A percentile compares a stretch with the other conserved stretches of the same genome.
These are phyloP conservation scores for Ammopiptanthus mongolicus DNA, from an alignment of 306 rosid species.

Conservation along the genomic window DNA sequence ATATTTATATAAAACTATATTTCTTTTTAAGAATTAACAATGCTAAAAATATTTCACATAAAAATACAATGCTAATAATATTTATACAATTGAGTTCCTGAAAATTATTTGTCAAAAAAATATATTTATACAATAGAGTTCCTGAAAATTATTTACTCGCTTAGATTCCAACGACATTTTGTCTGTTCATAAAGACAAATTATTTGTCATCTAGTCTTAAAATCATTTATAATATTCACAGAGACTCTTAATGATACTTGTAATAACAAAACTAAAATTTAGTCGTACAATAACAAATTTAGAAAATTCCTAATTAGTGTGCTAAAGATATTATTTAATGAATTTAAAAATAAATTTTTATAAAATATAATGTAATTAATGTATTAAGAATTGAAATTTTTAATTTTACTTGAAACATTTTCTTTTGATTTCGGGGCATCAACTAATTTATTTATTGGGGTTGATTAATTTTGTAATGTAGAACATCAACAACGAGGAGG, in stretches of 20 bases:
- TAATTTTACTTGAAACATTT: too few species aligned
- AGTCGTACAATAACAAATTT: too few species aligned
- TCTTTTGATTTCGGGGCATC: neutral
- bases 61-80: neutral
- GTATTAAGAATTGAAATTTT: too few species aligned
- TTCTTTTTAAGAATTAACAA: too few species aligned
- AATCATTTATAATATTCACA: neutral
- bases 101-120: neutral
- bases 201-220: neutral
- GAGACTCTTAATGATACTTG: neutral
- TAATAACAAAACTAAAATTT: neutral
- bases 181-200: neutral
- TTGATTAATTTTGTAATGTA: neutral
- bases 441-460: neutral
- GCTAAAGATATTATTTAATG: too few species aligned
- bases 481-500: conserved; percentile 16
- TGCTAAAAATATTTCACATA: too few species aligned
- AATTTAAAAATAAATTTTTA: too few species aligned
- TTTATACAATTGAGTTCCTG: neutral
- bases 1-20: too few species aligned
- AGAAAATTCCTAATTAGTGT: too few species aligned
- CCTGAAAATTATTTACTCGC: neutral
- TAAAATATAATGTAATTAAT: too few species aligned
- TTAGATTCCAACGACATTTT: neutral
- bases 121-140: neutral